Conservation (phyloP, 441 rosid species). For the Capsella rubella region DNA sequence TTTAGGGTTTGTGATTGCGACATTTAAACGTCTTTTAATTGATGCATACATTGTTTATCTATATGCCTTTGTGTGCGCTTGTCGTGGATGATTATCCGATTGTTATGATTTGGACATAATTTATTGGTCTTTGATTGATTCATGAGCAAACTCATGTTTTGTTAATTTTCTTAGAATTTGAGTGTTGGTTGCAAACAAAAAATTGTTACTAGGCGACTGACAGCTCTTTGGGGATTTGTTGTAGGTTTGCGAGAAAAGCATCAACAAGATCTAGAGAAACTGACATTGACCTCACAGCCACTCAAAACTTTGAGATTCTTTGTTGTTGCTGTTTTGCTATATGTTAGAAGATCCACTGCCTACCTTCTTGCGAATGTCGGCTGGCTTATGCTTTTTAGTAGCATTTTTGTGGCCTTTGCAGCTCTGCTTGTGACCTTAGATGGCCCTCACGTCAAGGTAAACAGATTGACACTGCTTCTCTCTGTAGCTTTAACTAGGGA, state of each 20-base stretch:
- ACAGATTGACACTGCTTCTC: conserved; percentile 44
- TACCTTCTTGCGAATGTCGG: conserved; percentile 80
- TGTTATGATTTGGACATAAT: background rate
- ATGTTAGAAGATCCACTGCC: conserved; percentile 50
- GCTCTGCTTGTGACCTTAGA: conserved; percentile 73
- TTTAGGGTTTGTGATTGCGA: conserved; percentile 10
- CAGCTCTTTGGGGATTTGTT: conserved; percentile 18
- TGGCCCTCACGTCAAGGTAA: conserved; percentile 90
- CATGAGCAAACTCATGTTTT: background rate
- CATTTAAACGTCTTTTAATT: background rate
- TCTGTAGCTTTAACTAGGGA: conserved; percentile 59
- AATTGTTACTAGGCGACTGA: background rate
- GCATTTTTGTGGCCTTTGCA: conserved; percentile 52
- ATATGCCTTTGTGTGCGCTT: background rate
- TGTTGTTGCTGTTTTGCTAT: conserved; percentile 62
- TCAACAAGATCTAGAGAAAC: conserved; percentile 72
- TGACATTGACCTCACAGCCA: conserved; percentile 76
- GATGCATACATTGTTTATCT: conserved; percentile 10
- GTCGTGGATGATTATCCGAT: background rate
- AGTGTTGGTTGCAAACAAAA: background rate
- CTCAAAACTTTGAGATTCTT: conserved; percentile 76
- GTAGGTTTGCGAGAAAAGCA: conserved; percentile 72
- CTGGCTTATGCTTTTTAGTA: conserved; percentile 66
- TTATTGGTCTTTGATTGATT: conserved; percentile 17
- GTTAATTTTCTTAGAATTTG: conserved; percentile 1